Conservation (phyloP, 192 early-diverging fungal species). For the Kappamyces sp. region DNA sequence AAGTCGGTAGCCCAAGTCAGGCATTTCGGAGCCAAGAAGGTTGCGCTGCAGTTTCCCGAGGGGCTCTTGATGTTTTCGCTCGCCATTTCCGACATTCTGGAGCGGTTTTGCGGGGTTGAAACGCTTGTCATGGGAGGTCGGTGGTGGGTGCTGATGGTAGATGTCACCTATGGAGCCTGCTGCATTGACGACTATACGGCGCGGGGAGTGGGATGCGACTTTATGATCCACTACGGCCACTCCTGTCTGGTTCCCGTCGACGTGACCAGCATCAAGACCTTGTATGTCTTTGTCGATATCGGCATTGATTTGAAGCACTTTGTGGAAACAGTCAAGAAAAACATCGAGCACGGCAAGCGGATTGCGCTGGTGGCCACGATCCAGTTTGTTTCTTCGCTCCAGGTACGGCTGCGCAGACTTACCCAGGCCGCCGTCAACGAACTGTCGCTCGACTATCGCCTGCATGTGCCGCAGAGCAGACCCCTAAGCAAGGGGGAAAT, state of each 20-base stretch:
- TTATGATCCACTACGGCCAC: slow-evolving; percentile 97
- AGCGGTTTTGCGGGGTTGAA: slow-evolving; percentile 77
- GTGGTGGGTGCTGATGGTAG: too few relatives aligned
- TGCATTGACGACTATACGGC: slow-evolving; percentile 98
- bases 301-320: slow-evolving; percentile 91
- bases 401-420: slow-evolving; percentile 23
- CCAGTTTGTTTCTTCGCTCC: slow-evolving; percentile 88
- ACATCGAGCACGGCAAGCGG: slow-evolving; percentile 66
- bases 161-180: slow-evolving; percentile 98
- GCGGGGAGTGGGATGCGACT: slow-evolving; percentile 86
- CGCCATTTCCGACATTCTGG: slow-evolving; percentile 86
- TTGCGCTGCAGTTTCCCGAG: slow-evolving; percentile 96
- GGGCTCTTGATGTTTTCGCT: slow-evolving; percentile 93
- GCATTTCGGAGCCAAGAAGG: slow-evolving; percentile 66
- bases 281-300: slow-evolving; percentile 99
- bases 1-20: slow-evolving; percentile 89
- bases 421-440: slow-evolving; percentile 42
- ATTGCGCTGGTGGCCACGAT: slow-evolving; percentile 87
- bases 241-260: slow-evolving; percentile 94
- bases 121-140: slow-evolving; percentile 70
- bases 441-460: slow-evolving; percentile 55
- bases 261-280: slow-evolving; percentile 86
- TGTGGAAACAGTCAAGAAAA: slow-evolving; percentile 77
- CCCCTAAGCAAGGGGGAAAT: slow-evolving; percentile 94
- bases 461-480: slow-evolving; percentile 85